Base-by-base conservation (phyloP, 192 early-diverging fungal species). In the Thoreauomyces humboldtii region DNA sequence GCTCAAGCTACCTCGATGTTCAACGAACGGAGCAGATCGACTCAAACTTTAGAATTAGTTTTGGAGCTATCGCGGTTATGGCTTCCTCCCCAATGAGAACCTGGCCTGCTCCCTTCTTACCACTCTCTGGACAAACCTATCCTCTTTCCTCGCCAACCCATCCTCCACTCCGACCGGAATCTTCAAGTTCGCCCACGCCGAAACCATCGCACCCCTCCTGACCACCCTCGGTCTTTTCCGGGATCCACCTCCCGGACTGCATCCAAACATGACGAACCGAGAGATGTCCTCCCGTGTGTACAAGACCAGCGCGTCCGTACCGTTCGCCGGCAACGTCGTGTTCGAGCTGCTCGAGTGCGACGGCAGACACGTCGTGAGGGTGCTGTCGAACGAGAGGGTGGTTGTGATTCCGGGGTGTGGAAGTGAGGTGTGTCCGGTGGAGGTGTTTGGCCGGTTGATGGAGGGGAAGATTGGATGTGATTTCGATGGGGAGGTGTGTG, bases 71-170 rank as follows among this genome's bases (percentile, higher is more conserved):
- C 50, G 50, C 27, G 2, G 4, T 2, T 52, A 52, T 17, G 50
- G 50, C 3, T 29, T 52, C 6, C 24, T 29, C 6, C 25, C 67
- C 15, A 66, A 72, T 48, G 55, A 71, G 15, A 0, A 24, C 19
- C 57, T 73, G 22, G 67, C 59, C 7, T 73, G 72, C 47, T 65
- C 67, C 9, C 62, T 73, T 15, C 24, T 73, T 5, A 73, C 72
- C 12, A 67, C 52, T 7, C 7, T 63, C 48, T 34, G 44, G 0
- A 11, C 67, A 0, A 71, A 71, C 65, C 61, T 71, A 19, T 54
- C 63, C 19, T 17, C 14, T n/a, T n/a, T n/a, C n/a, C n/a, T n/a
- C n/a, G 25, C 57, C 0, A 37, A 28, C 21, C 28, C 29, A 6
- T 12, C 48, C 14, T 4, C 45, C 6, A 47, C 71, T 38, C 31